phyloP scores from a whole-genome alignment of 2,329 filamentous ascomycete species.

The Colletotrichum sublineola region DNA sequence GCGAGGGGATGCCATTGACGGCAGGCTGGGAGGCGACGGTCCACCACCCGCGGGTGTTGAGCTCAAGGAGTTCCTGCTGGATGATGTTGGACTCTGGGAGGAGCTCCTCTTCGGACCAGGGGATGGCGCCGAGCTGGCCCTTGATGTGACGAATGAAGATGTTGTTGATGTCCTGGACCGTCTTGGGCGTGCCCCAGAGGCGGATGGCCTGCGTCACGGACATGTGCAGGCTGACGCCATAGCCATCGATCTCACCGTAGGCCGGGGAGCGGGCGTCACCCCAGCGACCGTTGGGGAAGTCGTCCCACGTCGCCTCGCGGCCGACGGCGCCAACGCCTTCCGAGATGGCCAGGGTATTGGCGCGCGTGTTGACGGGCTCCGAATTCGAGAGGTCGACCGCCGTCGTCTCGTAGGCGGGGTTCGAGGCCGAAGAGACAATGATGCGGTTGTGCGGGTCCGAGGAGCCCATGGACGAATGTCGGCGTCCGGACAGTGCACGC shows the following conservation, averaged over 20 bases:
- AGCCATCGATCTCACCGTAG: slow-evolving; percentile 98
- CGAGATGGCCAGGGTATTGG: slow-evolving; percentile 91
- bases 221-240: slow-evolving; percentile 95
- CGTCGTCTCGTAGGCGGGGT: slow-evolving; percentile 77
- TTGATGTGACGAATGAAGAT: slow-evolving; percentile 86
- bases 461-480: slow-evolving; percentile 84
- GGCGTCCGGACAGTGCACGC: slow-evolving; percentile 62
- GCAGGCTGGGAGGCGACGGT: slow-evolving; percentile 95
- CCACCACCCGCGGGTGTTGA: slow-evolving; percentile 93
- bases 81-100: slow-evolving; percentile 88
- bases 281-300: slow-evolving; percentile 96
- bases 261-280: slow-evolving; percentile 93
- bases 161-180: slow-evolving; percentile 77
- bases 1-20: slow-evolving; percentile 85
- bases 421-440: slow-evolving; percentile 77
- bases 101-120: slow-evolving; percentile 93
- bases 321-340: slow-evolving; percentile 92
- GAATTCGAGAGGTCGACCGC: slow-evolving; percentile 79
- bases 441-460: slow-evolving; percentile 90
- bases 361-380: slow-evolving; percentile 80
- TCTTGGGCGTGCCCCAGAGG: slow-evolving; percentile 86
- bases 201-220: slow-evolving; percentile 84
- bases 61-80: slow-evolving; percentile 76
- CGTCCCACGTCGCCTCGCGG: slow-evolving; percentile 97
- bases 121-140: slow-evolving; percentile 84